Percentiles rank a stretch among this genome's conserved stretches.
phyloP scores from a whole-genome alignment of 2,329 filamentous ascomycete species.

The Talaromyces amestolkiae region DNA sequence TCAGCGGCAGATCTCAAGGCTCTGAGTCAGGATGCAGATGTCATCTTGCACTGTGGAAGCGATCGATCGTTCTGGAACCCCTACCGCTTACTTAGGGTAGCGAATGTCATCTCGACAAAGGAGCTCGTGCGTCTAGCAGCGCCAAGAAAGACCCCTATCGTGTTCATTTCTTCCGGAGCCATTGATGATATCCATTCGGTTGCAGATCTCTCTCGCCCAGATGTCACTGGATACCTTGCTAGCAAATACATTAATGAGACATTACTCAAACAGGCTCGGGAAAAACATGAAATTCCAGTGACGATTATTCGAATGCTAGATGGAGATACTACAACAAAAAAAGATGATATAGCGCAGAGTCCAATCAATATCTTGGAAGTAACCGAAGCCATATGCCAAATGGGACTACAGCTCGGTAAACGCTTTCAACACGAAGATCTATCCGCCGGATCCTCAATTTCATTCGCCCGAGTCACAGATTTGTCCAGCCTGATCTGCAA shows the following conservation, averaged over 20 bases:
- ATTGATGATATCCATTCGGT: not conserved
- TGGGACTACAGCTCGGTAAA: not conserved
- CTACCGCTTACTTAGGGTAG: conserved; percentile 27
- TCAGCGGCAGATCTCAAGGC: conserved; percentile 26
- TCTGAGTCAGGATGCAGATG: conserved; percentile 36
- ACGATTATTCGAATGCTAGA: conserved; percentile 1
- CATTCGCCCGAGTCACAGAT: not conserved
- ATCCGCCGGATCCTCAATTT: not conserved
- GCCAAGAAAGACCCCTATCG: not conserved
- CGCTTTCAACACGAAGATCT: not conserved
- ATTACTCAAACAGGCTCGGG: not conserved
- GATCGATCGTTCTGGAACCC: conserved; percentile 31
- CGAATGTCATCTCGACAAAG: conserved; percentile 29
- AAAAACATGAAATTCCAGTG: not conserved
- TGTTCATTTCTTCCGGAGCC: not conserved
- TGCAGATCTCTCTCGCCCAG: not conserved
- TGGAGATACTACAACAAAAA: not conserved
- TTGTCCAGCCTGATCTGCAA: not conserved
- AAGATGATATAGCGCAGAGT: no score
- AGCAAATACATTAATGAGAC: not conserved
- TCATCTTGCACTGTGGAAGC: conserved; percentile 56
- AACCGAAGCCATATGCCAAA: not conserved
- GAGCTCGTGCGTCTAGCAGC: conserved; percentile 25
- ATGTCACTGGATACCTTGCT: not conserved
- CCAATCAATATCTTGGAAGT: not conserved